Conservation (phyloP, 2,329 filamentous ascomycete species). For the Zymoseptoria ardabiliae region DNA sequence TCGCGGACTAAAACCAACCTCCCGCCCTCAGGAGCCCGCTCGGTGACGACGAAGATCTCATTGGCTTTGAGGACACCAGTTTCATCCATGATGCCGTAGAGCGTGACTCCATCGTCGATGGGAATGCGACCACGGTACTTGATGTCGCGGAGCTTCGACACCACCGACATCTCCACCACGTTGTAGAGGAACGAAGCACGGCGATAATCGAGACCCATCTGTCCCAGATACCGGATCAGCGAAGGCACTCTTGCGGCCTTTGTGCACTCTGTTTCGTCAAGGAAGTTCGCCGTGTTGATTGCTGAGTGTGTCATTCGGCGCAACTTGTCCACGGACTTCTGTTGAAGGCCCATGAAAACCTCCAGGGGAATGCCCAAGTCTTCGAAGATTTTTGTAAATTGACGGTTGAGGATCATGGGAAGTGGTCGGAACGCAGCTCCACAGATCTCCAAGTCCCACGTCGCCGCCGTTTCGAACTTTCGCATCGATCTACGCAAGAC, state of each 20-base stretch:
- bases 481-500: constrained; percentile 66
- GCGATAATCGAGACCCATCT: constrained; percentile 57
- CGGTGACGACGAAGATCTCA: constrained; percentile 60
- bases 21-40: constrained; percentile 30
- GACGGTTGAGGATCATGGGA: constrained; percentile 65
- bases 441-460: constrained; percentile 60
- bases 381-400: constrained; percentile 79
- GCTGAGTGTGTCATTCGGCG: constrained; percentile 51
- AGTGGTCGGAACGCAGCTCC: constrained; percentile 61
- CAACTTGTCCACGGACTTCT: constrained; percentile 53
- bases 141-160: constrained; percentile 64
- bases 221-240: constrained; percentile 54
- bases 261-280: constrained; percentile 56
- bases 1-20: constrained; percentile 31
- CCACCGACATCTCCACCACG: constrained; percentile 60
- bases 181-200: constrained; percentile 63
- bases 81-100: constrained; percentile 81
- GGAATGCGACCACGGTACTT: constrained; percentile 75
- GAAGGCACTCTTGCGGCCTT: constrained; percentile 52
- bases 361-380: constrained; percentile 56
- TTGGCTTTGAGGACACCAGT: constrained; percentile 59
- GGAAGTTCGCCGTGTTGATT: constrained; percentile 57
- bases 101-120: constrained; percentile 61
- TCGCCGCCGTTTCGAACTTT: constrained; percentile 59
- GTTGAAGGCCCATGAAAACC: constrained; percentile 61